Conservation (phyloP, 306 rosid genomes). For the Calophaca sinica region DNA sequence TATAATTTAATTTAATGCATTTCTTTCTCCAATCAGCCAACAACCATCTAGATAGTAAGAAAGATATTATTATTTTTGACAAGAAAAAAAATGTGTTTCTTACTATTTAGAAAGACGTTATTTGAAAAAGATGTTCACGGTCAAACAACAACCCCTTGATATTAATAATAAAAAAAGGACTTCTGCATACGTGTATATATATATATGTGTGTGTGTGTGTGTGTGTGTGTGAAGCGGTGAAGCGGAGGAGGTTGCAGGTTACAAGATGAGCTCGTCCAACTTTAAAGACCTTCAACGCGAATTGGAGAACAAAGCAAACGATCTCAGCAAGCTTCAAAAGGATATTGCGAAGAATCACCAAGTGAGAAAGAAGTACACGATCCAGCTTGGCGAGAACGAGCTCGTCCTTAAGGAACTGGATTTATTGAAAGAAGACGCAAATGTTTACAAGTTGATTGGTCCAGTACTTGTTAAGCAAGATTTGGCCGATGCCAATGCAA, state of each 20-base stretch:
- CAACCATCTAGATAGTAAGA: too few relatives aligned
- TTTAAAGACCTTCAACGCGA: constrained; percentile 81
- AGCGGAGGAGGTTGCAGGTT: not conserved
- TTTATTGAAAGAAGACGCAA: constrained; percentile 81
- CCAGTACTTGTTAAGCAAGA: constrained; percentile 99
- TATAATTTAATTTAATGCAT: too few relatives aligned
- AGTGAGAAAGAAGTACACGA: constrained; percentile 91
- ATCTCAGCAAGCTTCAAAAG: constrained; percentile 87
- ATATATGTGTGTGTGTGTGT: too few relatives aligned
- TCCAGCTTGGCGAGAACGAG: constrained; percentile 98
- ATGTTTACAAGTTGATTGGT: constrained; percentile 92
- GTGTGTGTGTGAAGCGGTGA: too few relatives aligned
- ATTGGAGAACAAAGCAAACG: constrained; percentile 79
- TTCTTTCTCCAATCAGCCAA: too few relatives aligned
- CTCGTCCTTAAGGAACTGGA: constrained; percentile 99
- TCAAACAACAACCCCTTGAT: too few relatives aligned
- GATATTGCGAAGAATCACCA: constrained; percentile 96
- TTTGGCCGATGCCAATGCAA: constrained; percentile 95
- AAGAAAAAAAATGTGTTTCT: too few relatives aligned
- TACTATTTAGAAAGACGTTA: too few relatives aligned
- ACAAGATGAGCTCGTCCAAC: constrained; percentile 61
- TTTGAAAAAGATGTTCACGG: too few relatives aligned
- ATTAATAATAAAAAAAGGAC: too few relatives aligned
- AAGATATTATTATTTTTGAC: too few relatives aligned
- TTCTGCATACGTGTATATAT: too few relatives aligned